Percentiles rank a stretch among this genome's conserved stretches.
These are phyloP conservation scores for Microsporum ferrugineum DNA, from an alignment of 2,329 filamentous ascomycete species.

Conservation along the genomic window DNA sequence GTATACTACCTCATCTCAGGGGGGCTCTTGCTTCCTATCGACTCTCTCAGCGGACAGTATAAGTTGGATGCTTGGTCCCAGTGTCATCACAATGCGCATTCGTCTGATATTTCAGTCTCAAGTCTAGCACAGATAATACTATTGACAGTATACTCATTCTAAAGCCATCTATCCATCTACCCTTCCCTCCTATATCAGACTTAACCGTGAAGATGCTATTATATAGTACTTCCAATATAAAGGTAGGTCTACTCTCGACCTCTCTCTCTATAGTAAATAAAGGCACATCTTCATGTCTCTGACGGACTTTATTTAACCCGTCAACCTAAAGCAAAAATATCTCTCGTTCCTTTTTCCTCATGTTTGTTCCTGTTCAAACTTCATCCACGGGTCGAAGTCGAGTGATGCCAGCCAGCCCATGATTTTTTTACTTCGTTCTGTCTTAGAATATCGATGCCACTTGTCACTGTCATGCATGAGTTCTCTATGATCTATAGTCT, in stretches of 20 bases:
- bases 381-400: not conserved
- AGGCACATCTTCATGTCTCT: not conserved
- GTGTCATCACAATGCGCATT: no score
- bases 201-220: not conserved
- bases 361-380: not conserved
- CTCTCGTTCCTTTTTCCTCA: not conserved
- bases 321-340: not conserved
- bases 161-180: not conserved
- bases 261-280: not conserved
- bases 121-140: not conserved
- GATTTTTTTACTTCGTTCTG: not conserved
- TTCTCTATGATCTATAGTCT: not conserved
- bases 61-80: not conserved
- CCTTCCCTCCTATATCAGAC: not conserved
- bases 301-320: not conserved
- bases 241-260: not conserved
- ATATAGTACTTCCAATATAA: not conserved
- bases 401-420: not conserved
- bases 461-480: not conserved
- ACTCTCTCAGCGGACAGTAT: not conserved
- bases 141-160: not conserved
- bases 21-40: not conserved
- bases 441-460: not conserved
- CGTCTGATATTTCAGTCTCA: not conserved
- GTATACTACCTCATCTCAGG: not conserved